Evolutionary conservation across 73 alveolate genomes (phyloP).

Genomic region (Tetrahymena thermophila): DNA sequence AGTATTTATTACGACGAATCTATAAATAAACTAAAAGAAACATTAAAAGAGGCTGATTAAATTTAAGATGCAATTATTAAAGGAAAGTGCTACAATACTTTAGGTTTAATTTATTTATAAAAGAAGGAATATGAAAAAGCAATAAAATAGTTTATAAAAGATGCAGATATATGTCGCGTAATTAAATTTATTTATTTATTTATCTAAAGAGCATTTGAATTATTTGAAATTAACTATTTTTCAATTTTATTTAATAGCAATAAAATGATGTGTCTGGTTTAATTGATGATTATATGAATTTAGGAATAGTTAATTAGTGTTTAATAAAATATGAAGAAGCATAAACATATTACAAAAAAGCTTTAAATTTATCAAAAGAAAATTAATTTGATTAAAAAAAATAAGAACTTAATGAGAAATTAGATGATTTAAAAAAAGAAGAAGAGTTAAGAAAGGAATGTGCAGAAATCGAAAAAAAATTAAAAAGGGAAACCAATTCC

Average conservation of each 20-base stretch:
- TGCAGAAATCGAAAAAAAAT: not conserved
- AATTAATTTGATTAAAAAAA: not conserved
- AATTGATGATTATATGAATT: not conserved
- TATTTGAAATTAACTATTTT: not conserved
- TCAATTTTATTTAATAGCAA: not conserved
- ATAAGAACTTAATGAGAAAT: not conserved
- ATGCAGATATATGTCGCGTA: not conserved
- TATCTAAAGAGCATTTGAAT: too few relatives aligned
- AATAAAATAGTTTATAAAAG: not conserved
- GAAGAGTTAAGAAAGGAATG: not conserved
- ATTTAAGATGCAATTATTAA: not conserved
- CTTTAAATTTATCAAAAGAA: not conserved
- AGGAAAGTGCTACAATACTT: not conserved
- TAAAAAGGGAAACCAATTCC: not conserved
- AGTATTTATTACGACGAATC: not conserved
- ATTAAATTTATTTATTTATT: not conserved
- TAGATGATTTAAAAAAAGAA: not conserved
- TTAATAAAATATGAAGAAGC: not conserved
- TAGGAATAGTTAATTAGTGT: not conserved
- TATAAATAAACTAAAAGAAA: not conserved
- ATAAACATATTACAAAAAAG: not conserved
- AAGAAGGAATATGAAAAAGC: not conserved
- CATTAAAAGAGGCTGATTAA: not conserved
- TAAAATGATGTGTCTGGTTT: not conserved
- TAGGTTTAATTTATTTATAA: not conserved